Base-by-base conservation (phyloP, 257 asterid genomes). In the Leptodermis oblonga region DNA sequence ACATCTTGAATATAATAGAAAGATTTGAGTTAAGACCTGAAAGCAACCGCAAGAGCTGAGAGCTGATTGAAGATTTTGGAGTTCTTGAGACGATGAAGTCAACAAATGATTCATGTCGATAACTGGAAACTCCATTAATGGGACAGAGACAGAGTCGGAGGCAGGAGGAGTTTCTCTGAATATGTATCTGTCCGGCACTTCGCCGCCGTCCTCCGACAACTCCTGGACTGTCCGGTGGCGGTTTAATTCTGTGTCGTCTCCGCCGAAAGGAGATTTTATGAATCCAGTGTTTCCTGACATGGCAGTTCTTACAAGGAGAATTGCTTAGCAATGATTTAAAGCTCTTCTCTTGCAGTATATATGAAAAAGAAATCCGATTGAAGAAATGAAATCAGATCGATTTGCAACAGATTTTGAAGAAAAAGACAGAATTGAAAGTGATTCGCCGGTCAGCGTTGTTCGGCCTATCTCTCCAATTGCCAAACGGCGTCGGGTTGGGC, bases 11-110 rank as follows among this genome's bases (percentile, higher is more conserved):
- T n/a, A n/a, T n/a, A n/a, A n/a, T n/a, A n/a, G n/a, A n/a, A n/a
- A n/a, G n/a, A n/a, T n/a, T n/a, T n/a, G n/a, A n/a, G n/a, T n/a
- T n/a, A n/a, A n/a, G n/a, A 88, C 92, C 95, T 88, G 95, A 76
- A 88, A 81, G 80, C 84, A 87, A 46, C 95, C 87, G 82, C 88
- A 83, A 14, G 86, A 70, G 48, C 63, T 55, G 75, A 88, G 86
- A 66, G 92, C 86, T 20, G 84, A 73, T 3, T 71, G 85, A 74
- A 88, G 89, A 28, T 78, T 80, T 30, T 66, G 74, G 39, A 87
- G 87, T 74, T 85, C 82, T 10, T 62, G 74, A 43, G 69, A 75
- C 11, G 76, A 62, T n/a, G 73, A 55, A 34, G 85, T 34, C 15
- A 73, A 56, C 75, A 86, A 65, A 4, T 18, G 70, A 46, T 52